These are phyloP conservation scores for Candida chauliodis DNA, from an alignment of 805 yeast species.

Conservation along the genomic window DNA sequence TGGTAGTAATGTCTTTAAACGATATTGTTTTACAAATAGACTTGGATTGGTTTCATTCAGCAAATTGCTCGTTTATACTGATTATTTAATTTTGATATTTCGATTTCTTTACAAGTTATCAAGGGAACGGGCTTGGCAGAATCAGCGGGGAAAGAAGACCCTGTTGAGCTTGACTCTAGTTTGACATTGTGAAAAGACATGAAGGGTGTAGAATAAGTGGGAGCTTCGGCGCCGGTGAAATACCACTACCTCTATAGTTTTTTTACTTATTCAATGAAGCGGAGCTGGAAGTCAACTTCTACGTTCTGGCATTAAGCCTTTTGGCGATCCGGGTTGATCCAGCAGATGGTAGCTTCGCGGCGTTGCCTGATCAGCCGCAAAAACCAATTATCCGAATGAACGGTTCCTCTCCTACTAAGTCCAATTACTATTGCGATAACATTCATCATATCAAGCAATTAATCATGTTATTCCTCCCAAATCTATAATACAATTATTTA, in stretches of 20 bases:
- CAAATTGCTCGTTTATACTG: no score
- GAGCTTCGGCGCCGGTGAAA: conserved; percentile 43
- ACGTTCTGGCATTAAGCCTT: conserved; percentile 4
- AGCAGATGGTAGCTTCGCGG: conserved; percentile 49
- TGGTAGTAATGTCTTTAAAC: no score
- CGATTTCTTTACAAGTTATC: no score
- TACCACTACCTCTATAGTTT: conserved; percentile 42
- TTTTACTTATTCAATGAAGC: conserved; percentile 35
- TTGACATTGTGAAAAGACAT: conserved; percentile 39
- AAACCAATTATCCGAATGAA: conserved; percentile 46
- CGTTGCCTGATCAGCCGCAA: conserved; percentile 46
- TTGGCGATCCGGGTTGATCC: conserved; percentile 30
- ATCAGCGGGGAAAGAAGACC: conserved; percentile 43
- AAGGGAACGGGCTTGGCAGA: conserved; percentile 1
- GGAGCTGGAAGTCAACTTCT: conserved; percentile 25
- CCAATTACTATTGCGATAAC: conserved; percentile 33
- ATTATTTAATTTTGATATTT: no score
- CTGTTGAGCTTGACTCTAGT: conserved; percentile 42
- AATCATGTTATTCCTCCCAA: no score
- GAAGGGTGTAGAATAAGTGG: conserved; percentile 41
- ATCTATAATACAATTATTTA: no score
- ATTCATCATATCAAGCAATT: no score
- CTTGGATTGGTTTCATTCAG: no score
- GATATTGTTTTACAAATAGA: no score
- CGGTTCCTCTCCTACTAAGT: conserved; percentile 47